Conservation (phyloP, 495 filamentous ascomycete genomes). For the Aspergillus baeticus region DNA sequence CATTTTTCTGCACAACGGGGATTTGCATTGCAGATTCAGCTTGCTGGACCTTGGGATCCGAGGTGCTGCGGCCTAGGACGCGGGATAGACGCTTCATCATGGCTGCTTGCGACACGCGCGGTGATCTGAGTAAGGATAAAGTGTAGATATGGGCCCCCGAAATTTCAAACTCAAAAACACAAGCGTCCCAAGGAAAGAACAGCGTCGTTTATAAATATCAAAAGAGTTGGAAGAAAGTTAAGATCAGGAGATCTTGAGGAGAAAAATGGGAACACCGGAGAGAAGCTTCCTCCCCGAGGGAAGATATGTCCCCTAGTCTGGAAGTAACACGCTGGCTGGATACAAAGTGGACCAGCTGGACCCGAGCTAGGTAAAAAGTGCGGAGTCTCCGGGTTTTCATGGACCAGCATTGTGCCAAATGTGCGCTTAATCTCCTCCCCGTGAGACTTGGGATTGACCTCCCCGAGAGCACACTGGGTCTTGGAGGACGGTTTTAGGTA, state of each 20-base stretch:
- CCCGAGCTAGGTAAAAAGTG: not conserved
- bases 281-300: not conserved
- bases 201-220: not conserved
- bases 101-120: not conserved
- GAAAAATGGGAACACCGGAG: not conserved
- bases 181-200: not conserved
- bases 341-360: not conserved
- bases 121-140: not conserved
- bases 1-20: too few species aligned
- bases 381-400: not conserved
- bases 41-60: slow-evolving; percentile 3
- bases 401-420: not conserved
- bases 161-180: not conserved
- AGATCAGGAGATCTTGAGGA: not conserved
- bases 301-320: not conserved
- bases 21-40: not conserved
- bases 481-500: too few species aligned
- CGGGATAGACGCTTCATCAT: slow-evolving; percentile 12
- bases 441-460: not conserved
- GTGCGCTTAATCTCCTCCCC: slow-evolving; percentile 1
- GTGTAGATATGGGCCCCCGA: too few species aligned
- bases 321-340: not conserved
- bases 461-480: not conserved
- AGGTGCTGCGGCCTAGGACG: not conserved
- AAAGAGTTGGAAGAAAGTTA: not conserved